phyloP scores from a whole-genome alignment of 2,329 filamentous ascomycete species.

The Nemania sp. region DNA sequence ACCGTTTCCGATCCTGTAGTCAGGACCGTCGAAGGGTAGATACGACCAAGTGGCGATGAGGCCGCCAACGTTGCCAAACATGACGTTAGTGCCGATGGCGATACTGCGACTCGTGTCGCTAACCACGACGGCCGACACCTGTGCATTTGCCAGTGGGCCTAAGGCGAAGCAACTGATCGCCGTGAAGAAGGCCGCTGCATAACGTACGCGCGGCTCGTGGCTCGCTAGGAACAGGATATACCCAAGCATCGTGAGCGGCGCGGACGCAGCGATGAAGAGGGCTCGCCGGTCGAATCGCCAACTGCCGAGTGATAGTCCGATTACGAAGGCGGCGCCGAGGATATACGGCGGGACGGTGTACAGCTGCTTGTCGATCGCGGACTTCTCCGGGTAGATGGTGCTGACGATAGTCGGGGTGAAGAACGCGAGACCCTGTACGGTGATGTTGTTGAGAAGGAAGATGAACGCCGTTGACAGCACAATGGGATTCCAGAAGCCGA shows the following conservation, averaged over 20 bases:
- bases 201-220: constrained; percentile 56
- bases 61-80: constrained; percentile 74
- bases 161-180: constrained; percentile 65
- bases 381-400: constrained; percentile 65
- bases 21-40: constrained; percentile 62
- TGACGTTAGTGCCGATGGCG: constrained; percentile 69
- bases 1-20: constrained; percentile 73
- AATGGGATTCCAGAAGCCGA: constrained; percentile 67
- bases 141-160: constrained; percentile 67
- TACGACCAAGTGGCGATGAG: constrained; percentile 69
- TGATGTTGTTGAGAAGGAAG: constrained; percentile 51
- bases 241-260: constrained; percentile 68
- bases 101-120: constrained; percentile 70
- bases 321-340: constrained; percentile 67
- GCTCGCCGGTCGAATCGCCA: constrained; percentile 63
- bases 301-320: constrained; percentile 63
- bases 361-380: constrained; percentile 66
- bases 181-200: constrained; percentile 72
- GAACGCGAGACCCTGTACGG: constrained; percentile 71
- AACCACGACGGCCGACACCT: constrained; percentile 71
- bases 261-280: constrained; percentile 61
- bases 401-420: constrained; percentile 71
- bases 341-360: constrained; percentile 72
- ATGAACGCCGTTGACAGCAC: constrained; percentile 33
- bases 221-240: constrained; percentile 72